phyloP scores from a whole-genome alignment of 371 early-diverging fungal species.

The Dinochytrium kinnereticum region DNA sequence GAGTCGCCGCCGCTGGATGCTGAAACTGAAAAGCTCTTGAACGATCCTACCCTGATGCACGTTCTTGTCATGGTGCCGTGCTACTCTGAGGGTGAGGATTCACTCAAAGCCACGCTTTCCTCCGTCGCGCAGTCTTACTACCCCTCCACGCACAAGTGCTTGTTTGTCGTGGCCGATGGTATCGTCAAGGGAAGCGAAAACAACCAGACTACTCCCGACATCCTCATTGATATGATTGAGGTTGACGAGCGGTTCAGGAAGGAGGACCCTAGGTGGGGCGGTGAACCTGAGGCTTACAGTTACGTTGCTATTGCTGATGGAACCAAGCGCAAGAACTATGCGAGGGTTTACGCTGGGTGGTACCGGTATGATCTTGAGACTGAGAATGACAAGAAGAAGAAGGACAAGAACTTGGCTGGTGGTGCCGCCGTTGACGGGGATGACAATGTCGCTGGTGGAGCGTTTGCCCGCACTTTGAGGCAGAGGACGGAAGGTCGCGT shows the following conservation, averaged over 20 bases:
- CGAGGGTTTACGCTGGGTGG: constrained; percentile 92
- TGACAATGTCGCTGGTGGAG: constrained; percentile 17
- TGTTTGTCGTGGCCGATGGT: constrained; percentile 55
- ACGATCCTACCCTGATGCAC: constrained; percentile 75
- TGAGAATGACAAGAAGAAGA: constrained; percentile 6
- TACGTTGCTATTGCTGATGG: constrained; percentile 98
- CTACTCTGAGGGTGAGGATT: constrained; percentile 64
- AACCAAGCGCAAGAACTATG: constrained; percentile 91
- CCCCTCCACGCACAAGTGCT: constrained; percentile 79
- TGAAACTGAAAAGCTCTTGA: constrained; percentile 47
- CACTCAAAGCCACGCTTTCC: constrained; percentile 88
- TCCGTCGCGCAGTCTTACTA: constrained; percentile 87
- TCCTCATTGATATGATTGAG: constrained; percentile 56
- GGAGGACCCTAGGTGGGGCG: constrained; percentile 55
- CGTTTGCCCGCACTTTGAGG: constrained; percentile 31
- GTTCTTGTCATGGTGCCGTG: constrained; percentile 63
- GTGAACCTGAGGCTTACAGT: constrained; percentile 65
- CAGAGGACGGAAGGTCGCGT: constrained; percentile 81
- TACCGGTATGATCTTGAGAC: constrained; percentile 44
- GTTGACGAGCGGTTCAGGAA: constrained; percentile 66
- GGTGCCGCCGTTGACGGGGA: constrained; percentile 33
- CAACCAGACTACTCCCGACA: constrained; percentile 43
- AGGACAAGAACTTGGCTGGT: neutral
- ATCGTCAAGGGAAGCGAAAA: constrained; percentile 57
- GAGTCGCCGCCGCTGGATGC: constrained; percentile 30